Evolutionary conservation across 2,329 filamentous ascomycete species (phyloP).

Genomic region (Pseudopithomyces chartarum): DNA sequence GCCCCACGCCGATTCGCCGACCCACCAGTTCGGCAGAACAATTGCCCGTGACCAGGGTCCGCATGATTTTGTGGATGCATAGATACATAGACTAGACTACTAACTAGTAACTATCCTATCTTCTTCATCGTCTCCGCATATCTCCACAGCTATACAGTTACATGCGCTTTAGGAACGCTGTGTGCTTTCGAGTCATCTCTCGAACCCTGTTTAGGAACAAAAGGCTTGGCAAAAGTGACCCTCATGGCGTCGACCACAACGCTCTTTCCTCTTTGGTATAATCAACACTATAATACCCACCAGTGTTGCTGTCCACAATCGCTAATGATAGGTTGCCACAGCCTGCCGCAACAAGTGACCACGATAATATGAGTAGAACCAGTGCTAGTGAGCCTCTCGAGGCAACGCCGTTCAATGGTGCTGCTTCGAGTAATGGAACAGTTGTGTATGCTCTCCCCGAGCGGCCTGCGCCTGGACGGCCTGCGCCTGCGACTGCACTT

Average conservation of each 20-base stretch:
- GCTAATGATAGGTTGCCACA: neutral
- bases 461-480: neutral
- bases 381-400: neutral
- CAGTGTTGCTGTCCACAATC: neutral
- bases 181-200: neutral
- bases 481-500: too few relatives aligned
- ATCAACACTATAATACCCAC: neutral
- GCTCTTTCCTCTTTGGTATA: neutral
- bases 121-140: too few relatives aligned
- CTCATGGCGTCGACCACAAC: neutral
- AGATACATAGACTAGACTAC: too few relatives aligned
- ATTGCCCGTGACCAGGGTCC: neutral
- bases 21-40: neutral
- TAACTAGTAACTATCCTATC: too few relatives aligned
- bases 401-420: too few relatives aligned
- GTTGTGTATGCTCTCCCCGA: neutral
- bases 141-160: neutral
- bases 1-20: constrained; percentile 4
- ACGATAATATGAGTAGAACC: neutral
- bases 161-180: neutral
- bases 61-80: neutral
- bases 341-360: neutral
- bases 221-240: constrained; percentile 3
- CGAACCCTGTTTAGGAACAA: neutral
- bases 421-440: neutral